Evolutionary conservation across 2,329 filamentous ascomycete species (phyloP), one percentile per base, ranked within the genome.

Genomic region (Stachybotrys chlorohalonatus): DNA sequence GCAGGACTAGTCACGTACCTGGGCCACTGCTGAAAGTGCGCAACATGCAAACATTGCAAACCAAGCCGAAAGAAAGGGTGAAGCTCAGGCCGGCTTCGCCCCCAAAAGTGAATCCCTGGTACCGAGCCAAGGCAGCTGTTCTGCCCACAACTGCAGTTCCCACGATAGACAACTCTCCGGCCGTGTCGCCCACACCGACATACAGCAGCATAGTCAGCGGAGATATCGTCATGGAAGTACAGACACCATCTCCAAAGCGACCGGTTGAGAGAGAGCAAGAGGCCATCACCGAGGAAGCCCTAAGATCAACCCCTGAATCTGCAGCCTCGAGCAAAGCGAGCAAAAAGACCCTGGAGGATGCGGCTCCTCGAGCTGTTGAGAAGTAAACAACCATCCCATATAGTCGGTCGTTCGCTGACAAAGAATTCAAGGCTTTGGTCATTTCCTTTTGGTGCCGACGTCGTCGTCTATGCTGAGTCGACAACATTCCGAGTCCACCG

Each of bases 21-120:
- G 31, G 54, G n/a, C 39, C 52, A 42, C 52, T 58, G 11, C 48
- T 53, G 45, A 47, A 54, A 31, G 8, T 51, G 32, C 48, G 48
- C 2, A 31, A 42, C 17, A 54, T 32, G 49, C 15, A 55, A 17
- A 24, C 30, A 39, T 24, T 36, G 31, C 11, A 45, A 16, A 17
- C 55, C 49, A 64, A 60, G n/a, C 46, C 49, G 45, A 54, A 58
- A 54, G 45, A 49, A 16, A 49, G 46, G 16, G 45, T 59, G 39
- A 59, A 56, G 11, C 57, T 70, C 15, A 64, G 60, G 31, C 68
- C 68, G 39, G 68, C 68, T 5, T 69, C 67, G 4, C 67, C 68
- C 7, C 68, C 68, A 6, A 67, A 63, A 49, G 58, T 57, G 6
- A 71, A 68, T 54, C 68, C 68, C 31, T 71, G 68, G 68, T 52